Evolutionary conservation across 2,329 filamentous ascomycete genomes (phyloP), one percentile per base, ranked within the genome.

Genomic region (Spiromastix sp.): DNA sequence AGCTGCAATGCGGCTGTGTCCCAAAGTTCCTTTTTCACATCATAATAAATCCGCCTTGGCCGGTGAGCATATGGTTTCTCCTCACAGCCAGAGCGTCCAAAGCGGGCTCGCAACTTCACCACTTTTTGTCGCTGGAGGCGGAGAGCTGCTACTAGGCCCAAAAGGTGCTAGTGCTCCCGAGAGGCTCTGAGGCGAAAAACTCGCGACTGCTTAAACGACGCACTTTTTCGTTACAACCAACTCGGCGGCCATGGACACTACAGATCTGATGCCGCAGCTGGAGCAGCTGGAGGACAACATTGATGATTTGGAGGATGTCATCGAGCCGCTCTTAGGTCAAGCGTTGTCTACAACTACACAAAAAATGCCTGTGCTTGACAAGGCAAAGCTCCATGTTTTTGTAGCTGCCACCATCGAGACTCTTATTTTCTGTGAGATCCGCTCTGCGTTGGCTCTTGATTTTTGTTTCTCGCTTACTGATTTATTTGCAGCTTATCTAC

Each of bases 321-420:
- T 96, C 18, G 63, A 74, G 43, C 85, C 89, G n/a, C 64, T 96
- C 4, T 63, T 93, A 17, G 66, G 69, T 22, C 70, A 70, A 32
- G 59, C 72, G 1, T 63, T 95, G 28, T 67, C 75, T 33, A 74
- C 79, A 26, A 73, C 76, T 38, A 77, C 85, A 4, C 79, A 77
- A 37, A 85, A 85, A 54, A 70, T 96, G 18, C 87, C 89, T 2
- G 70, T 96, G n/a, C 71, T 98, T 41, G 89, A 96, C 66, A 87
- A 85, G 64, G 86, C 91, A 5, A 95, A 96, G 63, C 77, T 95
- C 40, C 85, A 93, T 55, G 79, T 91, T n/a, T 69, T 93, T 13
- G 71, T 80, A 34, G 81, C 85, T 12, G 98, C 96, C 57, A 74
- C 87, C 0, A 79, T 98, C 43, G 89, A 96, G 53, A 93, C 87